Conservation (phyloP, 768 basidiomycete genomes). For the Tulasnella sp. region DNA sequence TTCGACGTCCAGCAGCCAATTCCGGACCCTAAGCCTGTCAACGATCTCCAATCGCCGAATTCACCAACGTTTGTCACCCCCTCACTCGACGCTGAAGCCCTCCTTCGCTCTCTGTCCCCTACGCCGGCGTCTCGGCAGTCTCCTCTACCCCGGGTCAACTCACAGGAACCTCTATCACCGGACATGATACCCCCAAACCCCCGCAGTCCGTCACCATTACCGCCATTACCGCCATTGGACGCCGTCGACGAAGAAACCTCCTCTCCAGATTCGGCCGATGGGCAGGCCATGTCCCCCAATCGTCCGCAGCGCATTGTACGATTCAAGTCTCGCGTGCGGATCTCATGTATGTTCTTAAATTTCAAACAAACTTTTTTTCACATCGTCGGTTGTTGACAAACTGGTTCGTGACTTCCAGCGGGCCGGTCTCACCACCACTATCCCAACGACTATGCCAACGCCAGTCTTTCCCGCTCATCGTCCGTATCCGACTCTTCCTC, state of each 20-base stretch:
- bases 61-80: slow-evolving; percentile 13
- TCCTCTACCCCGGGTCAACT: slow-evolving; percentile 4
- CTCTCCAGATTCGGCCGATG: slow-evolving; percentile 6
- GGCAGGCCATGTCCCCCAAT: neutral
- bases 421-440: slow-evolving; percentile 7
- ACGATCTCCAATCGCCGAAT: neutral
- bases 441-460: neutral
- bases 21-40: neutral
- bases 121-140: slow-evolving; percentile 6
- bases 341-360: slow-evolving; percentile 20
- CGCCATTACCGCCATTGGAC: slow-evolving; percentile 14
- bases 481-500: slow-evolving; percentile 72
- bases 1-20: neutral
- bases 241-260: slow-evolving; percentile 6
- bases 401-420: neutral
- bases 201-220: slow-evolving; percentile 16
- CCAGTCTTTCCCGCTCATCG: slow-evolving; percentile 39
- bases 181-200: neutral
- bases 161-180: slow-evolving; percentile 18
- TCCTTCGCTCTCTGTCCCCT: slow-evolving; percentile 6
- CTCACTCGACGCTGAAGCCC: neutral
- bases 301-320: slow-evolving; percentile 19
- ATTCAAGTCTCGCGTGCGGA: slow-evolving; percentile 24
- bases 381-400: too few relatives aligned
- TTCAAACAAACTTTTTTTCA: neutral